Percentiles rank a stretch among this genome's conserved stretches.
phyloP scores from a whole-genome alignment of 1,284 basidiomycete species.

The Filobasidium uniguttulatum region DNA sequence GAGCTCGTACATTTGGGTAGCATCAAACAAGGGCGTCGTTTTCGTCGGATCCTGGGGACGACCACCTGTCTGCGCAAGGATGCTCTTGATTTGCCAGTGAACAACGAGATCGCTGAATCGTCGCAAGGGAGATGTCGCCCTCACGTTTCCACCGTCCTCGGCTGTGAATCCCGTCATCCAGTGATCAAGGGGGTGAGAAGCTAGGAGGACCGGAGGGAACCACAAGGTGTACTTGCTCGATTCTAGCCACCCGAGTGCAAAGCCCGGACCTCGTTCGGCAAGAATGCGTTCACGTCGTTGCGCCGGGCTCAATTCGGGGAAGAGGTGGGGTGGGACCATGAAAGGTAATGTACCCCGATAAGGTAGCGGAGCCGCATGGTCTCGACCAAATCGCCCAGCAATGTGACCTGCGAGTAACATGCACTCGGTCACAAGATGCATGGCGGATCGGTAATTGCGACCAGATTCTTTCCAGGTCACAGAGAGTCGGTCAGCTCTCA shows the following conservation, averaged over 20 bases:
- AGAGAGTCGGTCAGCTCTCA: background rate
- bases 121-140: constrained; percentile 78
- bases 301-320: constrained; percentile 6
- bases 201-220: constrained; percentile 2
- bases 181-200: constrained; percentile 46
- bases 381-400: constrained; percentile 56
- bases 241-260: background rate
- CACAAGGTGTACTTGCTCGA: background rate
- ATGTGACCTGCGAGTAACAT: constrained; percentile 73
- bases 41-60: too few relatives aligned
- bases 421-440: constrained; percentile 54
- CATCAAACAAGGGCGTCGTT: background rate
- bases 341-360: constrained; percentile 46
- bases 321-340: background rate
- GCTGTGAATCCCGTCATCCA: constrained; percentile 52
- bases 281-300: constrained; percentile 25
- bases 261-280: constrained; percentile 16
- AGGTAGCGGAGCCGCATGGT: constrained; percentile 51
- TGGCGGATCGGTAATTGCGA: constrained; percentile 14
- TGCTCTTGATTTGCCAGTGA: constrained; percentile 90
- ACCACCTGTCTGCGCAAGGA: constrained; percentile 34
- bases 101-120: constrained; percentile 68
- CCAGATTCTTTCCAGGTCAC: background rate
- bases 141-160: constrained; percentile 54
- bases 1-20: background rate